phyloP scores from a whole-genome alignment of 108 stramenopile genomes.

The Seminavis robusta region DNA sequence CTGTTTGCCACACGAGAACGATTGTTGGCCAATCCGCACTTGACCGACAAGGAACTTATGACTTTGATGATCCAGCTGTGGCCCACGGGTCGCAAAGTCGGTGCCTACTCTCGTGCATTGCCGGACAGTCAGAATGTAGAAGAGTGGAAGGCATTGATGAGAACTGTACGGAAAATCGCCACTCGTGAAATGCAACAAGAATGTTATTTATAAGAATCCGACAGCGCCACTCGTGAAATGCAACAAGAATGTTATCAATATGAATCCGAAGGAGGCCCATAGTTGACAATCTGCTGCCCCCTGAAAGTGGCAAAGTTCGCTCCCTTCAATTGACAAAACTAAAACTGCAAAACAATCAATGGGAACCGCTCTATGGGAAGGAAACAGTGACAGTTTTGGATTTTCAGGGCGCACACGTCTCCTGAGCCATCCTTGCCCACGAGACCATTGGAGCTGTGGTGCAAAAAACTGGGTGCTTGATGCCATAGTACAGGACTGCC shows the following conservation, averaged over 20 bases:
- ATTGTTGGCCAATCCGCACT: constrained; percentile 45
- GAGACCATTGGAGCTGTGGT: too few species aligned
- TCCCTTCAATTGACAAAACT: too few species aligned
- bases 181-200: constrained; percentile 33
- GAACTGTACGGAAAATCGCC: constrained; percentile 35
- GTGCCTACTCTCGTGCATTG: constrained; percentile 58
- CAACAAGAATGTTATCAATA: constrained; percentile 51
- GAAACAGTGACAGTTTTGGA: too few species aligned
- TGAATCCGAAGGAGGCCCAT: constrained; percentile 33
- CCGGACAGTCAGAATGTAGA: constrained; percentile 34
- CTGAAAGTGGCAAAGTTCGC: too few species aligned
- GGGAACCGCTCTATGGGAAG: too few species aligned
- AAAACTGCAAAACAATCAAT: too few species aligned
- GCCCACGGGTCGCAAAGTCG: constrained; percentile 54
- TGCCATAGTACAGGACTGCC: too few species aligned
- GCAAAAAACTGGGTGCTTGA: too few species aligned
- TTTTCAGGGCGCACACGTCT: too few species aligned
- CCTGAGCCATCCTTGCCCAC: too few species aligned
- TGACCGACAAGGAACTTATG: constrained; percentile 64
- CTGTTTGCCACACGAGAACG: constrained; percentile 62
- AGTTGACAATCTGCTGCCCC: too few species aligned
- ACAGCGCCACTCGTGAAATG: constrained; percentile 26
- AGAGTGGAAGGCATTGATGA: constrained; percentile 31
- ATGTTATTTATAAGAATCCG: too few species aligned
- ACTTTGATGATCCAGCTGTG: constrained; percentile 50